Evolutionary conservation across 495 filamentous ascomycete species (phyloP).

Genomic region (Aspergillus sparsus): DNA sequence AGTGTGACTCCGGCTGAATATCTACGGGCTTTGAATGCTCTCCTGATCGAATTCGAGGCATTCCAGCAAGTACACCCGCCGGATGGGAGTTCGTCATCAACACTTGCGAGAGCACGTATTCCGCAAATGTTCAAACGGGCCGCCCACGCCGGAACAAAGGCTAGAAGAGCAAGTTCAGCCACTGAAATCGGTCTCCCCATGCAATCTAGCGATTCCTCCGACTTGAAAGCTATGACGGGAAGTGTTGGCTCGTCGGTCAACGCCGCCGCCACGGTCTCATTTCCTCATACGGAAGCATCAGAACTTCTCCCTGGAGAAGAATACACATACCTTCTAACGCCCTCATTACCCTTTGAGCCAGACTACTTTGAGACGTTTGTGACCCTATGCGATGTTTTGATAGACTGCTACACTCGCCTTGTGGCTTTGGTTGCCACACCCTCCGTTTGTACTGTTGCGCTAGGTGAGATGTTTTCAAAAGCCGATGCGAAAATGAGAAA

Average conservation of each 20-base stretch:
- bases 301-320: slow-evolving; percentile 69
- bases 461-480: slow-evolving; percentile 80
- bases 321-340: slow-evolving; percentile 85
- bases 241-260: slow-evolving; percentile 42
- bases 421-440: slow-evolving; percentile 69
- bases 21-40: slow-evolving; percentile 79
- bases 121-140: slow-evolving; percentile 87
- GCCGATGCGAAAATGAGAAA: slow-evolving; percentile 83
- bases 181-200: slow-evolving; percentile 64
- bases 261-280: slow-evolving; percentile 45
- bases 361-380: slow-evolving; percentile 97
- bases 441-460: slow-evolving; percentile 62
- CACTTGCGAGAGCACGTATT: slow-evolving; percentile 73
- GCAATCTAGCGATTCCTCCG: slow-evolving; percentile 53
- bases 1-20: slow-evolving; percentile 79
- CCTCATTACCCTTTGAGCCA: slow-evolving; percentile 92
- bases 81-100: slow-evolving; percentile 67
- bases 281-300: slow-evolving; percentile 52
- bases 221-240: slow-evolving; percentile 48
- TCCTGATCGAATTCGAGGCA: slow-evolving; percentile 88
- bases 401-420: slow-evolving; percentile 85
- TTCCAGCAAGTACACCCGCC: slow-evolving; percentile 84
- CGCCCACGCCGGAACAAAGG: slow-evolving; percentile 61
- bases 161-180: slow-evolving; percentile 70
- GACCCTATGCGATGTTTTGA: slow-evolving; percentile 94